phyloP scores from a whole-genome alignment of 768 basidiomycete genomes.

The Rhizopogon salebrosus region DNA sequence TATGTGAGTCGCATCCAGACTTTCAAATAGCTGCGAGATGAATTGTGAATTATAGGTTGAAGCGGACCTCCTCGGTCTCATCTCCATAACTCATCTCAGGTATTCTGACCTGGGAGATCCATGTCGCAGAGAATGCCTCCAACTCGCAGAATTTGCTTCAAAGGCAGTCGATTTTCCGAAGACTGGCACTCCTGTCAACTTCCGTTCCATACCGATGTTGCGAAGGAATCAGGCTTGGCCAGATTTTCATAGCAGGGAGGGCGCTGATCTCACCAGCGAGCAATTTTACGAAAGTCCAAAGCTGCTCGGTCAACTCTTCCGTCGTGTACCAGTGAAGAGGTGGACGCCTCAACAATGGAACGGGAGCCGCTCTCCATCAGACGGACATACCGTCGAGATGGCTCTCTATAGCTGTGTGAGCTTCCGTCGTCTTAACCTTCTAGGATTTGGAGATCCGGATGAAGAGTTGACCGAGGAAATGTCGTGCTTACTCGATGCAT shows the following conservation, averaged over 20 bases:
- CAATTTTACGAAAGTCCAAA: slow-evolving; percentile 46
- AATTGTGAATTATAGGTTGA: neutral
- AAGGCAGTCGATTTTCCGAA: slow-evolving; percentile 45
- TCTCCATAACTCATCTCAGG: slow-evolving; percentile 59
- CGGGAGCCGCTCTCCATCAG: slow-evolving; percentile 15
- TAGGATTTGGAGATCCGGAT: slow-evolving; percentile 13
- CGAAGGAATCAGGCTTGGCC: slow-evolving; percentile 34
- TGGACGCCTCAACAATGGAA: slow-evolving; percentile 25
- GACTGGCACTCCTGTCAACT: slow-evolving; percentile 32
- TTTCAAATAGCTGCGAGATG: neutral
- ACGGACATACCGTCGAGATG: slow-evolving; percentile 18
- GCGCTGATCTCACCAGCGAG: slow-evolving; percentile 14
- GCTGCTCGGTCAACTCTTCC: slow-evolving; percentile 60
- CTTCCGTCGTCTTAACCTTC: slow-evolving; percentile 26
- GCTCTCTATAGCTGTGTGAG: slow-evolving; percentile 20
- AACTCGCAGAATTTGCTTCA: slow-evolving; percentile 53
- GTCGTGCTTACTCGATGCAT: slow-evolving; percentile 30
- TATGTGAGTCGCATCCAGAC: slow-evolving; percentile 39
- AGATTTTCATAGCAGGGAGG: slow-evolving; percentile 68
- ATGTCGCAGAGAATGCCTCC: slow-evolving; percentile 46
- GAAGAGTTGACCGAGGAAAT: slow-evolving; percentile 32
- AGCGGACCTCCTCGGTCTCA: slow-evolving; percentile 52
- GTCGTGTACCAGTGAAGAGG: slow-evolving; percentile 36
- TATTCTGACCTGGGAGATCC: slow-evolving; percentile 51
- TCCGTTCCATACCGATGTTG: slow-evolving; percentile 36